Conservation (phyloP, 1,284 basidiomycete genomes). For the Caloboletus inedulis region DNA sequence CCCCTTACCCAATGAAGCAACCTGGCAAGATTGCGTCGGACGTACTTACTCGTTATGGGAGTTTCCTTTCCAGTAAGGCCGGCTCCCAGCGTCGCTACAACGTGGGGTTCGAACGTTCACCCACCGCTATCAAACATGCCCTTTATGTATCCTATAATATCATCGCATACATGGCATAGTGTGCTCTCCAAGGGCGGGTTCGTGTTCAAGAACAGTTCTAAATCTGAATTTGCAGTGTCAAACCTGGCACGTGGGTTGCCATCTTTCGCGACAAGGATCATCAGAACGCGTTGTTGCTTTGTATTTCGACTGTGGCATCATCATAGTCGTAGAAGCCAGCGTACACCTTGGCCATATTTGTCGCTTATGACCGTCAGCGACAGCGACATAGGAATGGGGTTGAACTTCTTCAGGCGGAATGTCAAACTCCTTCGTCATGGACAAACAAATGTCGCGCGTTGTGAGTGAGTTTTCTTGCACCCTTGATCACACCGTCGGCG, state of each 20-base stretch:
- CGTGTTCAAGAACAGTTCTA: no score
- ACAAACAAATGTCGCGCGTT: slow-evolving; percentile 92
- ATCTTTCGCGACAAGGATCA: slow-evolving; percentile 91
- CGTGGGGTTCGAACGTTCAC: no score
- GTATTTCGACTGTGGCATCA: slow-evolving; percentile 85
- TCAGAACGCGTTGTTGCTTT: slow-evolving; percentile 96
- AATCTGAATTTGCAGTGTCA: no score
- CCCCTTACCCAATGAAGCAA: slow-evolving; percentile 22
- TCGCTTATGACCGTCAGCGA: slow-evolving; percentile 97
- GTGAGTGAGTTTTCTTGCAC: slow-evolving; percentile 82
- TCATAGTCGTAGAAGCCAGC: slow-evolving; percentile 98
- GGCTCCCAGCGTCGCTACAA: no score
- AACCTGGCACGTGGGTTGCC: slow-evolving; percentile 93
- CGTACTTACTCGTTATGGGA: slow-evolving; percentile 22
- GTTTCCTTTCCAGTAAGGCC: slow-evolving; percentile 3
- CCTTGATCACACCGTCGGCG: slow-evolving; percentile 98
- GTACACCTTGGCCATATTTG: slow-evolving; percentile 99
- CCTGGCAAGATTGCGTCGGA: slow-evolving; percentile 22
- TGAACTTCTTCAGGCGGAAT: slow-evolving; percentile 86
- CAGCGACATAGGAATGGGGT: slow-evolving; percentile 95
- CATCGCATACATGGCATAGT: no score
- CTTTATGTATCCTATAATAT: no score
- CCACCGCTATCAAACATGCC: no score
- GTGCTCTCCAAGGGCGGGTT: no score
- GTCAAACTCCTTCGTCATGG: slow-evolving; percentile 98